phyloP scores from a whole-genome alignment of 768 basidiomycete genomes.

The Boletus rubescentipes region DNA sequence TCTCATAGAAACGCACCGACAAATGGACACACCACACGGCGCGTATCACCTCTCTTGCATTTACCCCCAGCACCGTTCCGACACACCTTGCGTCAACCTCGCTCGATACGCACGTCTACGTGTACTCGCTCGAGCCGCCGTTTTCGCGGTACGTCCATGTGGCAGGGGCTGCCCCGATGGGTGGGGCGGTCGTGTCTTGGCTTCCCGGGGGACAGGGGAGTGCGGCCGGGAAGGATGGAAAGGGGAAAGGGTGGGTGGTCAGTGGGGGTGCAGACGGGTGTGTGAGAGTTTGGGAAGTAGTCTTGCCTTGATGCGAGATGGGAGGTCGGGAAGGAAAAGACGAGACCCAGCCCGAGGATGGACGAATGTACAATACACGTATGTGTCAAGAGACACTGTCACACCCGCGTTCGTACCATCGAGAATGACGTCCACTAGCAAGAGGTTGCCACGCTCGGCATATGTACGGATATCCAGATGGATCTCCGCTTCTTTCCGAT shows the following conservation, averaged over 20 bases:
- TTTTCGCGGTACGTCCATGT: constrained; percentile 70
- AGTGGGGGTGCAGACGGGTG: constrained; percentile 83
- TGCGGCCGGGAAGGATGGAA: constrained; percentile 12
- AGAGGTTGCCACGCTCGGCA: too few species aligned
- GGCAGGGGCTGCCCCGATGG: constrained; percentile 84
- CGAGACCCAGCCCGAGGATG: not conserved
- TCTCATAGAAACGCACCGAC: constrained; percentile 56
- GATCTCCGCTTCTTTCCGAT: too few species aligned
- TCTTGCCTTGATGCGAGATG: constrained; percentile 21
- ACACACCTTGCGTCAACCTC: constrained; percentile 83
- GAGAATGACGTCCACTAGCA: too few species aligned
- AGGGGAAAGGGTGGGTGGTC: constrained; percentile 54
- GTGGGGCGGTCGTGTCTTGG: constrained; percentile 83
- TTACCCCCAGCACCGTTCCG: constrained; percentile 36
- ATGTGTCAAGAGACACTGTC: too few species aligned
- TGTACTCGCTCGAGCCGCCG: constrained; percentile 76
- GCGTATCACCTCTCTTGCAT: constrained; percentile 67
- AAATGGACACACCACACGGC: constrained; percentile 88
- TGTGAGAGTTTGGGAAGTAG: constrained; percentile 68
- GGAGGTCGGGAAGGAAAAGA: not conserved
- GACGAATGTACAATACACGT: not conserved
- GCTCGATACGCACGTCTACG: constrained; percentile 89
- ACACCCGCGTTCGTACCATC: too few species aligned
- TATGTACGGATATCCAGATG: too few species aligned
- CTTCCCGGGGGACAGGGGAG: constrained; percentile 21